Conservation (phyloP, 2,329 filamentous ascomycete species). For the Pseudodiploospora longispora region DNA sequence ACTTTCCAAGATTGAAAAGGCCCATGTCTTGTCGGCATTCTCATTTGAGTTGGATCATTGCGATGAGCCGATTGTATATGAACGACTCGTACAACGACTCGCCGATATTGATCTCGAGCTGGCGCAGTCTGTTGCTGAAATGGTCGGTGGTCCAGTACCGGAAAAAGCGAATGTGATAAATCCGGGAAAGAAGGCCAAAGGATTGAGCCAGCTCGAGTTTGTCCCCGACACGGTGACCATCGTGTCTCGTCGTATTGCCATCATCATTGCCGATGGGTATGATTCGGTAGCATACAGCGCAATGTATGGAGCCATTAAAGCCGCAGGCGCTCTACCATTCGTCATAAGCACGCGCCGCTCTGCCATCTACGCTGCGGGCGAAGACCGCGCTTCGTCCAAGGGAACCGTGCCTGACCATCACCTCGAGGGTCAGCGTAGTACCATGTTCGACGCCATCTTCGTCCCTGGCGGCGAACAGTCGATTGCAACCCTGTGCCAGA, state of each 20-base stretch:
- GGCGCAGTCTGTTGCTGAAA: conserved; percentile 59
- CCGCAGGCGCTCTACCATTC: conserved; percentile 58
- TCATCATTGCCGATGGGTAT: conserved; percentile 72
- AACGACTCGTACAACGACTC: conserved; percentile 58
- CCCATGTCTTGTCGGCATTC: conserved; percentile 62
- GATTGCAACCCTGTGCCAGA: conserved; percentile 55
- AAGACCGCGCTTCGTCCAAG: conserved; percentile 41
- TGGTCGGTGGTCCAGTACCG: conserved; percentile 58
- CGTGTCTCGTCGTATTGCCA: conserved; percentile 61
- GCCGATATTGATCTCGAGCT: conserved; percentile 65
- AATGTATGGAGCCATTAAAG: conserved; percentile 54
- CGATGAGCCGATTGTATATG: conserved; percentile 69
- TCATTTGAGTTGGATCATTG: conserved; percentile 76
- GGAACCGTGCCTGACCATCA: conserved; percentile 62
- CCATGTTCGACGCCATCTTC: conserved; percentile 74
- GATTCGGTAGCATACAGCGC: conserved; percentile 57
- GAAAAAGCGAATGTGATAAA: conserved; percentile 46
- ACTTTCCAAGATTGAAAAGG: conserved; percentile 58
- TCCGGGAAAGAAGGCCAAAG: conserved; percentile 58
- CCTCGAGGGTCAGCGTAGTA: conserved; percentile 70
- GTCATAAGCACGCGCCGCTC: conserved; percentile 64
- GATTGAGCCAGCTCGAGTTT: conserved; percentile 62
- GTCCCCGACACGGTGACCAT: conserved; percentile 57
- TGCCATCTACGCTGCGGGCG: conserved; percentile 54
- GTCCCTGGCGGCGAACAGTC: conserved; percentile 63